These are phyloP conservation scores for Termitomyces sp. DNA, from an alignment of 768 basidiomycete species.

Conservation along the genomic window DNA sequence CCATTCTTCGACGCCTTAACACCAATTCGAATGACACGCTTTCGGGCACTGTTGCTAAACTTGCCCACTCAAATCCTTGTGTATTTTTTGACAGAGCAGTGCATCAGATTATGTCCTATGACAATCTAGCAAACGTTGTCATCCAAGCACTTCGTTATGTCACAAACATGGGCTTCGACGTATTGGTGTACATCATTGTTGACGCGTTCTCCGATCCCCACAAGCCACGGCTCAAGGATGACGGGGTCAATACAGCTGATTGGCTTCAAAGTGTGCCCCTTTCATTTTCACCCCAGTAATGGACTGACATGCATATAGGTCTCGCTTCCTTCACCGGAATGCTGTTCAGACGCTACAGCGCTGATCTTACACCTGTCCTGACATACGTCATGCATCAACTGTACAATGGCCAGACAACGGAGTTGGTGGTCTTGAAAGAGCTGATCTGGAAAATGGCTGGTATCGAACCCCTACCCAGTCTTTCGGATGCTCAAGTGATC, in stretches of 20 bases:
- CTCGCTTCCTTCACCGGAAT: slow-evolving; percentile 92
- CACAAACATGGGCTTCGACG: slow-evolving; percentile 92
- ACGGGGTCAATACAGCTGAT: slow-evolving; percentile 85
- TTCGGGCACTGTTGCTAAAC: slow-evolving; percentile 85
- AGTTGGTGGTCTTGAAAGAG: slow-evolving; percentile 89
- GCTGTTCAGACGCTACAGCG: slow-evolving; percentile 83
- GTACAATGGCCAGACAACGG: slow-evolving; percentile 75
- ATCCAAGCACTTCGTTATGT: slow-evolving; percentile 87
- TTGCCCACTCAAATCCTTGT: slow-evolving; percentile 92
- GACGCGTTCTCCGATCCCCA: slow-evolving; percentile 83
- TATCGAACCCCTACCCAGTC: slow-evolving; percentile 84
- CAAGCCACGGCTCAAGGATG: slow-evolving; percentile 82
- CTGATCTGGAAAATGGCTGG: slow-evolving; percentile 95
- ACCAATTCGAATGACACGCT: slow-evolving; percentile 81
- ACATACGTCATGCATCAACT: slow-evolving; percentile 92
- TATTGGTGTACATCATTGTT: slow-evolving; percentile 82
- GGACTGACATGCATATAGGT: slow-evolving; percentile 42
- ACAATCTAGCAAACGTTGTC: slow-evolving; percentile 87
- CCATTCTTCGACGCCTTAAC: slow-evolving; percentile 83
- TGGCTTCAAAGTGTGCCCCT: slow-evolving; percentile 83
- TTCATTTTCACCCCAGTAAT: background rate
- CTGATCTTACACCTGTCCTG: slow-evolving; percentile 79
- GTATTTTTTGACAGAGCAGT: slow-evolving; percentile 88
- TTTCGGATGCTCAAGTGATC: slow-evolving; percentile 83
- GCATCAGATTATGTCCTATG: slow-evolving; percentile 94